phyloP scores from a whole-genome alignment of 2,329 filamentous ascomycete species.

The Aspergillus candidus region DNA sequence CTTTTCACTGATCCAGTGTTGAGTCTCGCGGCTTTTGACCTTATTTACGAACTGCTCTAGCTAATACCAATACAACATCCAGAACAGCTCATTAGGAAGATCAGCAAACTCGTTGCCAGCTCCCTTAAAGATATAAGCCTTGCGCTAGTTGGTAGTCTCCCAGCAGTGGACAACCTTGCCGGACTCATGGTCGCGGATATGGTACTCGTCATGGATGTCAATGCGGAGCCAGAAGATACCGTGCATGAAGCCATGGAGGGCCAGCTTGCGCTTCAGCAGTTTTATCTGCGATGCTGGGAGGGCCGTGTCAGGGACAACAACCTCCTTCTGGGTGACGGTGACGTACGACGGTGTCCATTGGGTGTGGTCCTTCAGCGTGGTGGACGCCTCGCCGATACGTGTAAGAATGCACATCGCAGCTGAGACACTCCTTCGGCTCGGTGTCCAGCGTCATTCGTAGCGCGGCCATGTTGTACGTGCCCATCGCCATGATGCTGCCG shows the following conservation, averaged over 20 bases:
- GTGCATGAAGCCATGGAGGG: constrained; percentile 11
- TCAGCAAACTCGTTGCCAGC: neutral
- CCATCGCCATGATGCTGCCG: constrained; percentile 27
- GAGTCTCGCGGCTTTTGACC: constrained; percentile 35
- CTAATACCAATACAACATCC: constrained; percentile 44
- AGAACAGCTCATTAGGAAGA: constrained; percentile 30
- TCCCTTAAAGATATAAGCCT: neutral
- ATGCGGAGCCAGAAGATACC: constrained; percentile 14
- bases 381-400: constrained; percentile 25
- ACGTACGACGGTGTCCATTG: constrained; percentile 14
- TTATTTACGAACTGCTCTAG: constrained; percentile 47
- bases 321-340: constrained; percentile 5
- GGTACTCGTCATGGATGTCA: constrained; percentile 28
- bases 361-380: constrained; percentile 19
- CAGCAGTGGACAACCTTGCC: neutral
- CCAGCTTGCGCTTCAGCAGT: constrained; percentile 4
- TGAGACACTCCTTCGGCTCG: constrained; percentile 37
- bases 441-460: constrained; percentile 35
- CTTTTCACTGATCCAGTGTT: constrained; percentile 37
- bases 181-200: constrained; percentile 19
- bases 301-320: neutral
- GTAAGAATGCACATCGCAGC: constrained; percentile 22
- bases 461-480: constrained; percentile 35
- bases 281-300: constrained; percentile 3
- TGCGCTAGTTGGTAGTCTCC: neutral